Evolutionary conservation across 768 basidiomycete species (phyloP).

Genomic region (Mycena galericulata): DNA sequence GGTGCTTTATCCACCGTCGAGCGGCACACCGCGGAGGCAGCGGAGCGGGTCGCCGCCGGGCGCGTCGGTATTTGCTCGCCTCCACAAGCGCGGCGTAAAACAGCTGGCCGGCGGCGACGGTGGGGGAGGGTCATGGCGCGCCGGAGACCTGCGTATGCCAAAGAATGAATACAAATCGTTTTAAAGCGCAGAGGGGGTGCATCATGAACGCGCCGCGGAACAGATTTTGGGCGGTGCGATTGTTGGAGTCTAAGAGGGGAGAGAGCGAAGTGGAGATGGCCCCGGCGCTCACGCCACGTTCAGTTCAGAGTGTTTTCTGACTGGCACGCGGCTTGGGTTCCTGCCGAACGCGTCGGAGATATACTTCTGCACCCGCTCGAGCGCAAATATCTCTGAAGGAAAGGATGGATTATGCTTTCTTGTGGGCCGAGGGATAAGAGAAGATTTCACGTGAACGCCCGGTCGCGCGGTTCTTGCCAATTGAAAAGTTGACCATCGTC

Average conservation of each 20-base stretch:
- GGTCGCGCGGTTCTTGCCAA: no score
- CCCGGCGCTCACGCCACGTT: neutral
- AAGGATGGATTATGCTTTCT: no score
- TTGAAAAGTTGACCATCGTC: no score
- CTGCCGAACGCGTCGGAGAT: no score
- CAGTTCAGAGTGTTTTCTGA: no score
- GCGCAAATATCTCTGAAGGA: no score
- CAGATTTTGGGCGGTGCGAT: neutral
- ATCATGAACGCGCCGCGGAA: slow-evolving; percentile 7
- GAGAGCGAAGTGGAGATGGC: neutral
- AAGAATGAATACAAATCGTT: no score
- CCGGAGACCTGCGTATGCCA: neutral
- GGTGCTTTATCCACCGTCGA: slow-evolving; percentile 46
- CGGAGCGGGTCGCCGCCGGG: no score
- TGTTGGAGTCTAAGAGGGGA: neutral
- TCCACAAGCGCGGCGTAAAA: neutral
- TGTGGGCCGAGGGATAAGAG: no score
- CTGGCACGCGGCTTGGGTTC: no score
- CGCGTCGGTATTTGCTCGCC: neutral
- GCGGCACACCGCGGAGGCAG: slow-evolving; percentile 35
- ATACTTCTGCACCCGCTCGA: no score
- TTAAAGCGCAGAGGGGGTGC: neutral
- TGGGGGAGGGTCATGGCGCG: neutral
- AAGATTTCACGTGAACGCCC: no score
- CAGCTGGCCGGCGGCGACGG: neutral